Percentiles rank a stretch among this genome's conserved stretches.
phyloP scores from a whole-genome alignment of 495 filamentous ascomycete species.

The Penicillium coprophilum region DNA sequence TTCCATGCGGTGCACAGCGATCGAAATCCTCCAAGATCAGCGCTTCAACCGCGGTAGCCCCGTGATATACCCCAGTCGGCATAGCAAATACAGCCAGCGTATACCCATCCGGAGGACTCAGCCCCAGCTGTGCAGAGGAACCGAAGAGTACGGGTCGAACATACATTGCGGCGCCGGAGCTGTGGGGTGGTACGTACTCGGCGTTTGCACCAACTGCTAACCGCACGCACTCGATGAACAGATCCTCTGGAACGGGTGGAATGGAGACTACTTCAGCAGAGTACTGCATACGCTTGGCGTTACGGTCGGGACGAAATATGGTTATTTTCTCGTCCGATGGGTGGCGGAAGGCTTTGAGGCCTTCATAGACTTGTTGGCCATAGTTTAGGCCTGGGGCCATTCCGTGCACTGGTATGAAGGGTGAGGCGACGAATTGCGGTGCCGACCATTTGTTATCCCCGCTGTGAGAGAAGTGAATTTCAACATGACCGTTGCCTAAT shows the following conservation, averaged over 20 bases:
- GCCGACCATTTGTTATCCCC: constrained; percentile 63
- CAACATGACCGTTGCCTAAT: constrained; percentile 36
- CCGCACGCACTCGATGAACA: constrained; percentile 72
- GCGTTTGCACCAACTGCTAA: constrained; percentile 83
- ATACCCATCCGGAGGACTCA: constrained; percentile 84
- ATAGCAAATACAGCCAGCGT: constrained; percentile 81
- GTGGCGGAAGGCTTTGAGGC: constrained; percentile 85
- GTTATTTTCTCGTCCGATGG: constrained; percentile 57
- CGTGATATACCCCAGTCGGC: constrained; percentile 88
- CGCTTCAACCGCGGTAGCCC: constrained; percentile 74
- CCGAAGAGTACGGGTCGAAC: constrained; percentile 86
- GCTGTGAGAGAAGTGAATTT: constrained; percentile 33
- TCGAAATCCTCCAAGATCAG: constrained; percentile 70
- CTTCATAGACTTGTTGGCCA: constrained; percentile 91
- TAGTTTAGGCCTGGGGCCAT: constrained; percentile 92
- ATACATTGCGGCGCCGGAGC: constrained; percentile 84
- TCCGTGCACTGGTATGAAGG: constrained; percentile 80
- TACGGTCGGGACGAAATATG: constrained; percentile 78
- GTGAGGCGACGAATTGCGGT: constrained; percentile 71
- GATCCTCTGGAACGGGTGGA: constrained; percentile 67
- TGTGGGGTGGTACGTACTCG: constrained; percentile 80
- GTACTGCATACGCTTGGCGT: constrained; percentile 77
- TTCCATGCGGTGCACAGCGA: constrained; percentile 54
- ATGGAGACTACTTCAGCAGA: constrained; percentile 76
- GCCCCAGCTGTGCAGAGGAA: constrained; percentile 72